phyloP scores from a whole-genome alignment of 768 basidiomycete genomes.

The Leccinum disarticulatum region DNA sequence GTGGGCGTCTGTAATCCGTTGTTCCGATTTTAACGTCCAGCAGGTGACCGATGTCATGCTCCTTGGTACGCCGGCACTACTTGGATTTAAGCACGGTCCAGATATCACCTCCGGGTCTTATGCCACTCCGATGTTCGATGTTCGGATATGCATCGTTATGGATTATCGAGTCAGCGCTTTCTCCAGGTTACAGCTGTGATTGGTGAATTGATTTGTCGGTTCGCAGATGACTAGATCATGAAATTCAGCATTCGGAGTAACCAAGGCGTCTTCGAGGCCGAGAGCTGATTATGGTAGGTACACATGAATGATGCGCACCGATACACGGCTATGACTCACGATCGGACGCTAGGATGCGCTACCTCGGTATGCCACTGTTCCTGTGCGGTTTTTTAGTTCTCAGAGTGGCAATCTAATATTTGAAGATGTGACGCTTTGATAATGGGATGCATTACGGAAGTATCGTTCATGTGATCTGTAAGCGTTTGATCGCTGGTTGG shows the following conservation, averaged over 20 bases:
- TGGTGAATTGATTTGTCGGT: no score
- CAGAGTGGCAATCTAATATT: conserved; percentile 34
- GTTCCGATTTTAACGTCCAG: no score
- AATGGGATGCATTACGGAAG: conserved; percentile 42
- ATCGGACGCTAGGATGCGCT: conserved; percentile 31
- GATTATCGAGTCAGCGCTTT: no score
- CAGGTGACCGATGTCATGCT: no score
- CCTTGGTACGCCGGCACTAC: no score
- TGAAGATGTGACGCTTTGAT: conserved; percentile 32
- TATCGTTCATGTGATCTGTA: conserved; percentile 38
- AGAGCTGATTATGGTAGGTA: conserved; percentile 43
- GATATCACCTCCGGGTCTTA: no score
- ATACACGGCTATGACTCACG: neutral
- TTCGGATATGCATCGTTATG: no score
- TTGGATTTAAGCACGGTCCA: no score
- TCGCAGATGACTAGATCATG: conserved; percentile 51
- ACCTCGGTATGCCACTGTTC: conserved; percentile 40
- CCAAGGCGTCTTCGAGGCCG: conserved; percentile 53
- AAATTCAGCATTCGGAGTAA: conserved; percentile 43
- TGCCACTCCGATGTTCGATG: no score
- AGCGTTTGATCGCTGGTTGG: conserved; percentile 3
- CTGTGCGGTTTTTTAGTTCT: conserved; percentile 43
- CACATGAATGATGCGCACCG: neutral
- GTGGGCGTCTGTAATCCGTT: no score
- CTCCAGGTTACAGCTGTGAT: no score